Percentiles rank a stretch among this genome's conserved stretches.
Evolutionary conservation across 2,329 filamentous ascomycete genomes (phyloP).

Genomic region (Aureobasidium namibiae): DNA sequence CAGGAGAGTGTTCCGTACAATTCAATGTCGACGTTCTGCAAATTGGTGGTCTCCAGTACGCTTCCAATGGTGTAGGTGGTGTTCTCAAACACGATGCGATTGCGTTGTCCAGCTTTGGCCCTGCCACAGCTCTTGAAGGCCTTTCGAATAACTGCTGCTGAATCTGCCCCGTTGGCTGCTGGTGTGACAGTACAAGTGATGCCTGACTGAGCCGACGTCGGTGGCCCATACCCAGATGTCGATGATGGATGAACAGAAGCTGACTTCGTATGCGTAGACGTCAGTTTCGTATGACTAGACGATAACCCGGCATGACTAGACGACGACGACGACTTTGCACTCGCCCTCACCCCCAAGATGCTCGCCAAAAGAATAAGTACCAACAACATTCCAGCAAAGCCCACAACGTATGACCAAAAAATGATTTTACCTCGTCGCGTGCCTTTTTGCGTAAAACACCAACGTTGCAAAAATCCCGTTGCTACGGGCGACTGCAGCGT

Average conservation of each 20-base stretch:
- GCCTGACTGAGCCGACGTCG: background rate
- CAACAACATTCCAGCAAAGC: background rate
- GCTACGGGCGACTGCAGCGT: constrained; percentile 1
- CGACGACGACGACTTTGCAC: too few relatives aligned
- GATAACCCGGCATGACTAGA: too few relatives aligned
- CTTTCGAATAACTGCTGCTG: constrained; percentile 30
- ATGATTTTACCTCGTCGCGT: background rate
- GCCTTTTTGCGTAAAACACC: background rate
- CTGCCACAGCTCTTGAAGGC: constrained; percentile 43
- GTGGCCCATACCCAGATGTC: background rate
- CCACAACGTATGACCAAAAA: background rate
- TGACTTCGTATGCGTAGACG: background rate
- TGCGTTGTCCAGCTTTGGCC: constrained; percentile 27
- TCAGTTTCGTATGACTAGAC: too few relatives aligned
- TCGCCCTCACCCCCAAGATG: background rate
- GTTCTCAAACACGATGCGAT: constrained; percentile 43
- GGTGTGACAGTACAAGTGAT: background rate
- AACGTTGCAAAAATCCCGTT: background rate
- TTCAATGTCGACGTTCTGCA: constrained; percentile 41
- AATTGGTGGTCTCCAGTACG: constrained; percentile 41
- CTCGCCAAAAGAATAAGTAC: background rate
- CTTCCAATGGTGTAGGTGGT: constrained; percentile 41
- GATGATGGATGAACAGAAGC: background rate
- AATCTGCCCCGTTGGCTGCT: constrained; percentile 4
- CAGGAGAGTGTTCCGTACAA: constrained; percentile 40